These are phyloP conservation scores for Triticum urartu DNA, from an alignment of 176 grass and related monocot genomes.

Conservation along the genomic window DNA sequence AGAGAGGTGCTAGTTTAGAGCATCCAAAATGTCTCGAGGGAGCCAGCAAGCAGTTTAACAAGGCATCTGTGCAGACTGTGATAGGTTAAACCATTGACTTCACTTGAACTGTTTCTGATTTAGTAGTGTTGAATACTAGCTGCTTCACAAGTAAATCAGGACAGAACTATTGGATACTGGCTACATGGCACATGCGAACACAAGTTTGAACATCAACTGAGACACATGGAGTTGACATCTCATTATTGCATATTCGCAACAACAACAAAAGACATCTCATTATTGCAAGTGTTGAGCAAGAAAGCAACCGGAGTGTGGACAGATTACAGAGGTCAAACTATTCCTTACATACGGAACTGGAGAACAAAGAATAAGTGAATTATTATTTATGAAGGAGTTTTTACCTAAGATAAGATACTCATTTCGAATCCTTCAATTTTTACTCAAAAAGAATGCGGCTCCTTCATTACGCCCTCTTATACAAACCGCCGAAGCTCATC, in stretches of 20 bases:
- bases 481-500: neutral
- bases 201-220: neutral
- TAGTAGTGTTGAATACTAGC: no score
- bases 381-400: neutral
- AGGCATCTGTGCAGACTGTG: no score
- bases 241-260: no score
- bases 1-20: no score
- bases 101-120: no score
- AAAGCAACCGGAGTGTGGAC: neutral
- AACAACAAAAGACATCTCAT: neutral
- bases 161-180: no score
- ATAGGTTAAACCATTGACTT: no score
- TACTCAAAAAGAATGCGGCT: conserved; percentile 19
- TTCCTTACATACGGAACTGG: neutral
- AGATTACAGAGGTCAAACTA: neutral
- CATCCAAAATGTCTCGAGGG: no score
- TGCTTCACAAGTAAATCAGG: no score
- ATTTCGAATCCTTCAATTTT: neutral
- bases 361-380: conserved; percentile 12
- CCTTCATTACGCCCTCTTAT: neutral
- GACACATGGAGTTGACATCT: neutral
- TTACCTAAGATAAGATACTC: conserved; percentile 20
- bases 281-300: conserved; percentile 7
- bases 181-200: neutral
- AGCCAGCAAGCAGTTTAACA: no score